Percentiles rank a stretch among this genome's conserved stretches.
Evolutionary conservation across 1,139 yeast genomes (phyloP).

Genomic region (Candida sp.): DNA sequence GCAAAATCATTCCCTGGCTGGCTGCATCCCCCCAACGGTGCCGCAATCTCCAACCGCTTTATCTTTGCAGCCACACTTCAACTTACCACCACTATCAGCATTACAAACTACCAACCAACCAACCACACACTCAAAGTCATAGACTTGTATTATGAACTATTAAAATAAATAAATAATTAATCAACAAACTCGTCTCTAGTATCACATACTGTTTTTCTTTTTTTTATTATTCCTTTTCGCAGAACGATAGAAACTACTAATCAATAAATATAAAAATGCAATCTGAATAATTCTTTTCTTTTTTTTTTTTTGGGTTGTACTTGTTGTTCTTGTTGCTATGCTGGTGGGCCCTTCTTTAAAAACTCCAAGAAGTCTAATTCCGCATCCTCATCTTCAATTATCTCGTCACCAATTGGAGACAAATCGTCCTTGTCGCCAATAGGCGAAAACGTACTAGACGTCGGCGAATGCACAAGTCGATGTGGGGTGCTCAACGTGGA

Average conservation of each 20-base stretch:
- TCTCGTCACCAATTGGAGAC: background rate
- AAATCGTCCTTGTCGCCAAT: background rate
- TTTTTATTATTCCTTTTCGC: background rate
- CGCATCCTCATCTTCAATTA: constrained; percentile 21
- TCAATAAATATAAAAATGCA: background rate
- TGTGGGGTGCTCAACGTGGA: background rate
- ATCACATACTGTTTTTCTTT: background rate
- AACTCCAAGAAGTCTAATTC: constrained; percentile 56
- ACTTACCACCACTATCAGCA: background rate
- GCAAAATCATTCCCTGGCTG: too few relatives aligned
- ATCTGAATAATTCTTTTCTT: background rate
- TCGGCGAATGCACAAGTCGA: background rate
- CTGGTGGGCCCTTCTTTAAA: constrained; percentile 44
- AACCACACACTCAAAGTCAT: too few relatives aligned
- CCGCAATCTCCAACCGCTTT: too few relatives aligned
- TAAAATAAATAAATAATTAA: background rate
- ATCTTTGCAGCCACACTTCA: too few relatives aligned
- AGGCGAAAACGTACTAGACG: background rate
- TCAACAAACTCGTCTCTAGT: background rate
- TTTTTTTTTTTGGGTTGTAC: background rate
- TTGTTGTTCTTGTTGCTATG: background rate
- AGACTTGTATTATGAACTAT: too few relatives aligned
- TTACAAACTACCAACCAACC: background rate
- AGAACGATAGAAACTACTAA: background rate
- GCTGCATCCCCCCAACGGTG: too few relatives aligned